phyloP scores from a whole-genome alignment of 2,329 filamentous ascomycete genomes.

The Zasmidium angulare region DNA sequence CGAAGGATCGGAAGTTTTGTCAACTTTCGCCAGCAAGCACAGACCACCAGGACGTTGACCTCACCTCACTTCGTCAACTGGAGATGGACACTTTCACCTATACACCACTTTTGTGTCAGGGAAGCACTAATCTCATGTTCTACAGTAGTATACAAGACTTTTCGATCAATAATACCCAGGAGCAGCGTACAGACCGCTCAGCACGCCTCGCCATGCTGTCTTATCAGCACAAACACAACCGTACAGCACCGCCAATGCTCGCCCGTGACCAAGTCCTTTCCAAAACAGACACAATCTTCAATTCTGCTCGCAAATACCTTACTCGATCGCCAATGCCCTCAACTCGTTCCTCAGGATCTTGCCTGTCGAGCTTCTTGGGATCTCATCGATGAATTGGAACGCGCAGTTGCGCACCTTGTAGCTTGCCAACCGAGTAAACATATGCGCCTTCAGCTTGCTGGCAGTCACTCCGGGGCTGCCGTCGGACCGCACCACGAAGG shows the following conservation, averaged over 20 bases:
- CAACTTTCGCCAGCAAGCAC: no score
- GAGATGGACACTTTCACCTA: no score
- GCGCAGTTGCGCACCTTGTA: conserved; percentile 37
- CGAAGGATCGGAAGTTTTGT: neutral
- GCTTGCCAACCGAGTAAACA: conserved; percentile 34
- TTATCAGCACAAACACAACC: no score
- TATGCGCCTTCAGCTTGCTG: conserved; percentile 31
- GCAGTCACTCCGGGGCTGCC: conserved; percentile 11
- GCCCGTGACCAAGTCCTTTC: neutral
- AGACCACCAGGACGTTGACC: no score
- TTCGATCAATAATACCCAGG: no score
- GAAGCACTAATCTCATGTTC: no score
- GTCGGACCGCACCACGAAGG: conserved; percentile 21
- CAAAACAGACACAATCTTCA: neutral
- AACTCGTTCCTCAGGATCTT: conserved; percentile 32
- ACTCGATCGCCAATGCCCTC: conserved; percentile 10
- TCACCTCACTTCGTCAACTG: no score
- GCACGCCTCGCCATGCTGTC: no score
- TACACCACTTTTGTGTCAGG: no score
- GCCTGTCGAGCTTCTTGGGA: conserved; percentile 34
- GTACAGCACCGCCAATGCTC: no score
- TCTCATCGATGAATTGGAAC: conserved; percentile 28
- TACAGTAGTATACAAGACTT: no score
- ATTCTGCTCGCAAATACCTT: neutral
- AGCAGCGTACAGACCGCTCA: no score